Base-by-base conservation (phyloP, 2,329 filamentous ascomycete species). In the Zymoseptoria crescenta region DNA sequence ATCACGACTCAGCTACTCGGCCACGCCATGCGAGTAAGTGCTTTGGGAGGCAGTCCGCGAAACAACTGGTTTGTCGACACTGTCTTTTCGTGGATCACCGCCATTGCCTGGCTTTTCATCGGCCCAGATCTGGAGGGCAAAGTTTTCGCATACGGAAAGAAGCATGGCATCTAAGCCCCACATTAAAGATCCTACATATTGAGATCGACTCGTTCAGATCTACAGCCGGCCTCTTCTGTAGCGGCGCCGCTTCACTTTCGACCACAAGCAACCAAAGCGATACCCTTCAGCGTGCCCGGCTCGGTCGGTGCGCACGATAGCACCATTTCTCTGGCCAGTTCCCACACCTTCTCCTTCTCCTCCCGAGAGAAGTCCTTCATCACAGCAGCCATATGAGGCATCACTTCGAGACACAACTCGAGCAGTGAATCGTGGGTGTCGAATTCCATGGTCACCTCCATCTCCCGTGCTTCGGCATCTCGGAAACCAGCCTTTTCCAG, bases 1-100 rank as follows among this genome's bases (percentile, higher is more conserved):
- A 83, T 96, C 51, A 87, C 89, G 0, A 89, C 91, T 9, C 87
- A 85, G 60, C 84, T 86, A 62, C 71, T 96, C 52, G 89, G 88
- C 1, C 75, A 83, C 58, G 68, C 90, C 59, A 87, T 96, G 84
- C 85, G 87, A 65, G 87, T 82, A 20, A 75, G 76, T 27, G 72
- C 75, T 27, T 69, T 83, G 61, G 80, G 80, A 4, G 77, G 79
- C 35, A 81, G 79, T 63, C 78, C 79, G 28, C 77, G 80, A 62
- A 81, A 84, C 62, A 79, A 76, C 45, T 71, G 79, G 59, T 64
- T 85, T 9, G 67, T 77, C 16, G 83, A 86, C 64, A 83, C 81
- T 1, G 59, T 84, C 54, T 77, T 79, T 50, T 76, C 77, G 59
- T 84, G 81, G 79, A 65, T 82, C 6, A 77, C 78, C 52, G 77